Percentiles rank a stretch among this genome's conserved stretches.
Conservation (phyloP, 2,329 filamentous ascomycete species). For the Calonectria pauciramosa region DNA sequence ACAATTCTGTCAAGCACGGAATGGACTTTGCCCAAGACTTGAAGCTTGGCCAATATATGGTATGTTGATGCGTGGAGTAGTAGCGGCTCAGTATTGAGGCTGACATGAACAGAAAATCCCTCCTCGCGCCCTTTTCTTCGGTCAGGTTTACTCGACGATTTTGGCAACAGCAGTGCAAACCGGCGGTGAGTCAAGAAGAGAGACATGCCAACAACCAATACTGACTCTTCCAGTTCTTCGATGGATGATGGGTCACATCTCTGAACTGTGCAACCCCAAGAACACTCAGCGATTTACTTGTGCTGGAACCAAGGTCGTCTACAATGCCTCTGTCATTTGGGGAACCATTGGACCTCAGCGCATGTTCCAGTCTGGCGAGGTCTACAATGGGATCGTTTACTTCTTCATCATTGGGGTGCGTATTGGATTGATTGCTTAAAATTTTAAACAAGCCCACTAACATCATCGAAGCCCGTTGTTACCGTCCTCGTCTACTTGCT, state of each 20-base stretch:
- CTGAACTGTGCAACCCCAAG: conserved; percentile 15
- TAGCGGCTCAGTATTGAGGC: not conserved
- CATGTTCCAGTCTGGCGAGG: conserved; percentile 23
- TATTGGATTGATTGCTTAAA: not conserved
- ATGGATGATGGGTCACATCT: conserved; percentile 26
- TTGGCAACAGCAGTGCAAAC: conserved; percentile 21
- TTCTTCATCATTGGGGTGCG: conserved; percentile 25
- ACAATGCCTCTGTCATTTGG: conserved; percentile 28
- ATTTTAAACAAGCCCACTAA: not conserved
- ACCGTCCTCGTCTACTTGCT: conserved; percentile 18
- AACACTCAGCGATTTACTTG: conserved; percentile 25
- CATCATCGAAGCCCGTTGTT: not conserved
- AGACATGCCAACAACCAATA: fast-evolving
- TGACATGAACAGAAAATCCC: conserved; percentile 18
- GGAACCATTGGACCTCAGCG: conserved; percentile 25
- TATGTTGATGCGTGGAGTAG: not conserved
- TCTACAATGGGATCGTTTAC: conserved; percentile 23
- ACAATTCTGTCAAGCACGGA: conserved; percentile 28
- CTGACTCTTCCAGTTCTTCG: conserved; percentile 15
- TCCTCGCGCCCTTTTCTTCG: conserved; percentile 19
- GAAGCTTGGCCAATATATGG: conserved; percentile 27
- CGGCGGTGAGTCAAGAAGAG: not conserved
- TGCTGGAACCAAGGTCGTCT: conserved; percentile 21
- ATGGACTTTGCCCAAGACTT: conserved; percentile 30
- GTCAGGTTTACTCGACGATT: conserved; percentile 19